Conservation (phyloP, 148 eudicot species). For the Cornus suecica region DNA sequence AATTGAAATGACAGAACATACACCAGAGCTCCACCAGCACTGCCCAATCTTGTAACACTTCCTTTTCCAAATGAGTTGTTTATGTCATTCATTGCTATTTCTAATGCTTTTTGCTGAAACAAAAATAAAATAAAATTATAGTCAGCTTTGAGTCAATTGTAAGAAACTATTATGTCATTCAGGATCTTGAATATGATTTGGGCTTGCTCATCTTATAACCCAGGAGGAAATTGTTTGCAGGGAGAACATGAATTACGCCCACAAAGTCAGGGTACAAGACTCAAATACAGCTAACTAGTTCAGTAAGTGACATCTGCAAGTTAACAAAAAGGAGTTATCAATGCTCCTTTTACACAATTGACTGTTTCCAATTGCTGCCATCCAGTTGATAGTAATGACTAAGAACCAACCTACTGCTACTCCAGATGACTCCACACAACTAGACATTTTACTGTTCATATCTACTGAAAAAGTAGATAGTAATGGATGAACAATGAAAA, state of each 20-base stretch:
- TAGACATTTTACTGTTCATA: too few species aligned
- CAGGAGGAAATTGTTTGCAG: neutral
- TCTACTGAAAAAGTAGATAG: too few species aligned
- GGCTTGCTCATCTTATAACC: neutral
- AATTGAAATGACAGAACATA: constrained; percentile 31
- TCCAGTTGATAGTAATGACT: neutral
- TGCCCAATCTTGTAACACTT: constrained; percentile 95
- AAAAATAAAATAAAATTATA: constrained; percentile 5
- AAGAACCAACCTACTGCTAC: neutral
- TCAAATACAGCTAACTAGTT: neutral
- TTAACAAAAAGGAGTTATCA: neutral
- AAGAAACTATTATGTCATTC: neutral
- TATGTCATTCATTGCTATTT: constrained; percentile 93
- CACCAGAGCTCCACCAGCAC: constrained; percentile 99
- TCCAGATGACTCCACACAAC: too few species aligned
- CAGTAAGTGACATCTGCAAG: neutral
- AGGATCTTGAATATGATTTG: neutral
- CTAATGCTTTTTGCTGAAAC: constrained; percentile 90
- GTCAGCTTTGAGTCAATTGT: neutral
- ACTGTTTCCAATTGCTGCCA: neutral
- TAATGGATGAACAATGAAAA: too few species aligned
- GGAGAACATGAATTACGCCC: neutral
- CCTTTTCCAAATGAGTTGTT: constrained; percentile 93
- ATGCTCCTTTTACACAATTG: neutral
- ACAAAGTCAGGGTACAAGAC: neutral